Conservation (phyloP, 139 green algal species). For the Bryopsis sp. region DNA sequence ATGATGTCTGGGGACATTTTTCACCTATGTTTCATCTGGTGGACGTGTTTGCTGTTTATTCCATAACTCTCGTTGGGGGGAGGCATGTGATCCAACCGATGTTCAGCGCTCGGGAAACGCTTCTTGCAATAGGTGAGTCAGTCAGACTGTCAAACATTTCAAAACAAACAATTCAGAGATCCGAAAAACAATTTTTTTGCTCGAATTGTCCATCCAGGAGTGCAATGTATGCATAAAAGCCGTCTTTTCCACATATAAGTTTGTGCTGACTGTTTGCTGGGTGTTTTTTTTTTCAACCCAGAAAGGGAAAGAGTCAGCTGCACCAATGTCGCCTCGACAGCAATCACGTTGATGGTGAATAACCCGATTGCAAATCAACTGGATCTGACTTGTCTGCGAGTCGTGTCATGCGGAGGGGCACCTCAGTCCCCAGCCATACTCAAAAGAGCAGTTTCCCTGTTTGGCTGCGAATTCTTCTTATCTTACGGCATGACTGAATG, state of each 20-base stretch:
- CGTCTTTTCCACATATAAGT: too few relatives aligned
- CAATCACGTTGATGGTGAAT: slow-evolving; percentile 60
- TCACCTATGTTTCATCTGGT: slow-evolving; percentile 93
- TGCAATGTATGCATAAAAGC: too few relatives aligned
- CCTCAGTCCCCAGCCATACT: slow-evolving; percentile 56
- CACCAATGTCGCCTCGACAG: slow-evolving; percentile 80
- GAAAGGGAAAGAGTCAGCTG: slow-evolving; percentile 69
- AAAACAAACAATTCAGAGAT: too few relatives aligned
- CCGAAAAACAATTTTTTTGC: too few relatives aligned
- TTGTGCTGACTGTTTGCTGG: slow-evolving; percentile 13
- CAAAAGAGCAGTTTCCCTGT: slow-evolving; percentile 36
- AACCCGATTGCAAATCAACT: slow-evolving; percentile 52
- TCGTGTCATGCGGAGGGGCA: slow-evolving; percentile 76
- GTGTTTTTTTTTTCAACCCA: slow-evolving; percentile 21
- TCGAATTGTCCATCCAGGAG: too few relatives aligned
- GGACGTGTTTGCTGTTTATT: slow-evolving; percentile 85
- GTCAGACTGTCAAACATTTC: too few relatives aligned
- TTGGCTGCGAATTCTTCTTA: slow-evolving; percentile 82
- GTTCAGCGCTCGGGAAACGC: slow-evolving; percentile 47
- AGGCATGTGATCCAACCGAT: slow-evolving; percentile 60
- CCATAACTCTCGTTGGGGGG: slow-evolving; percentile 70
- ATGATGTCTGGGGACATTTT: slow-evolving; percentile 78
- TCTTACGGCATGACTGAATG: slow-evolving; percentile 93
- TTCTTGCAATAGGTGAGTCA: slow-evolving; percentile 58
- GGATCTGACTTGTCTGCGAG: slow-evolving; percentile 61